Conservation (phyloP, 331 rosid species). For the Ulmus americana region DNA sequence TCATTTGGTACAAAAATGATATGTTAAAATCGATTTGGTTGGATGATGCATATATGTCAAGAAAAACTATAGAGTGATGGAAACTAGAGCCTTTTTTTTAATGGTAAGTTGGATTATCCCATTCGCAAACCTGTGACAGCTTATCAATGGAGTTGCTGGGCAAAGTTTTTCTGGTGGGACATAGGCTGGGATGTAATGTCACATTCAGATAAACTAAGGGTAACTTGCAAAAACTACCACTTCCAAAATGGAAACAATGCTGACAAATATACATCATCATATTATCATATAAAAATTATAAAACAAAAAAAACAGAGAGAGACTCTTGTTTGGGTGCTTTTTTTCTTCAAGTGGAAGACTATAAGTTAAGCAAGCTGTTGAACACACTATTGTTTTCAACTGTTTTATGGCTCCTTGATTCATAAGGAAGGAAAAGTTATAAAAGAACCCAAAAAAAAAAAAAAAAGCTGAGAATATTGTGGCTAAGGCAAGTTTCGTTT, state of each 20-base stretch:
- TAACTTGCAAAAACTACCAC: background rate
- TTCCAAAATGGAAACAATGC: background rate
- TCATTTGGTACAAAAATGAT: too few relatives aligned
- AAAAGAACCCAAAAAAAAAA: too few relatives aligned
- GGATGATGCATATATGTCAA: background rate
- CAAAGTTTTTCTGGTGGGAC: slow-evolving; percentile 13
- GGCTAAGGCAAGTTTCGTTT: slow-evolving; percentile 20
- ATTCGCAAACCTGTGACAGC: slow-evolving; percentile 7
- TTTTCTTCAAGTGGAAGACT: slow-evolving; percentile 22
- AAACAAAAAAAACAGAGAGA: background rate
- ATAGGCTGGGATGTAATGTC: slow-evolving; percentile 4
- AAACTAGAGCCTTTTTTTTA: too few relatives aligned
- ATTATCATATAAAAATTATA: background rate
- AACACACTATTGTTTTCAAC: slow-evolving; percentile 18
- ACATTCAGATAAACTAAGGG: background rate
- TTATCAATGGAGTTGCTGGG: slow-evolving; percentile 16
- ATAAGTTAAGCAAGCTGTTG: slow-evolving; percentile 40
- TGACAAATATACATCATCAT: background rate
- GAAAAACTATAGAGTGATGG: too few relatives aligned
- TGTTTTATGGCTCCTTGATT: slow-evolving; percentile 20
- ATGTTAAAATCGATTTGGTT: background rate
- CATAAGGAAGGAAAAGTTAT: slow-evolving; percentile 25
- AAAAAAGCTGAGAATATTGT: slow-evolving; percentile 14
- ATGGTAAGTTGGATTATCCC: slow-evolving; percentile 13
- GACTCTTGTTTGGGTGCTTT: background rate